These are phyloP conservation scores for Globisporangium spiculum DNA, from an alignment of 352 stramenopile species.

Conservation along the genomic window DNA sequence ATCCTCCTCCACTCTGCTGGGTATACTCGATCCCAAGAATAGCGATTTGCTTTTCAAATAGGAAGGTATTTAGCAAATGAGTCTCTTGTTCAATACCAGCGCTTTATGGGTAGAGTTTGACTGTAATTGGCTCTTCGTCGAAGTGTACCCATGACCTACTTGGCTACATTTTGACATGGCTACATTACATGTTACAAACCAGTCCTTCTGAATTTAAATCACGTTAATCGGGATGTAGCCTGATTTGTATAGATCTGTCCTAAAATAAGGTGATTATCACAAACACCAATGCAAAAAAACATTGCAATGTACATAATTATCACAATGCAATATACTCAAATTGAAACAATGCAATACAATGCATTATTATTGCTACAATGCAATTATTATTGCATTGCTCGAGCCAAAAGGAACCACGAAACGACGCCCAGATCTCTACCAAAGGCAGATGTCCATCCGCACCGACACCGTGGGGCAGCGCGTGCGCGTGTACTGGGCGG, in stretches of 20 bases:
- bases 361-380: neutral
- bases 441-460: neutral
- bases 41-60: neutral
- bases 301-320: neutral
- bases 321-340: too few species aligned
- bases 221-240: neutral
- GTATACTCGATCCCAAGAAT: neutral
- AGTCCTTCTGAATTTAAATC: neutral
- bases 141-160: neutral
- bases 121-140: too few species aligned
- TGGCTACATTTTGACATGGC: conserved; percentile 12
- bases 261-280: too few species aligned
- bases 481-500: conserved; percentile 68
- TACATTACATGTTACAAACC: neutral
- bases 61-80: neutral
- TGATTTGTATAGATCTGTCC: neutral
- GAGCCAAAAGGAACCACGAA: neutral
- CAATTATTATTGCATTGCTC: neutral
- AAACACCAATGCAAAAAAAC: neutral
- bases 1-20: neutral
- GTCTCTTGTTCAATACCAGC: neutral
- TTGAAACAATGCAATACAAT: neutral
- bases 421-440: neutral
- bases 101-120: too few species aligned
- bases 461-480: conserved; percentile 46